phyloP scores from a whole-genome alignment of 2,329 filamentous ascomycete genomes.

The Furcasterigmium furcatum region DNA sequence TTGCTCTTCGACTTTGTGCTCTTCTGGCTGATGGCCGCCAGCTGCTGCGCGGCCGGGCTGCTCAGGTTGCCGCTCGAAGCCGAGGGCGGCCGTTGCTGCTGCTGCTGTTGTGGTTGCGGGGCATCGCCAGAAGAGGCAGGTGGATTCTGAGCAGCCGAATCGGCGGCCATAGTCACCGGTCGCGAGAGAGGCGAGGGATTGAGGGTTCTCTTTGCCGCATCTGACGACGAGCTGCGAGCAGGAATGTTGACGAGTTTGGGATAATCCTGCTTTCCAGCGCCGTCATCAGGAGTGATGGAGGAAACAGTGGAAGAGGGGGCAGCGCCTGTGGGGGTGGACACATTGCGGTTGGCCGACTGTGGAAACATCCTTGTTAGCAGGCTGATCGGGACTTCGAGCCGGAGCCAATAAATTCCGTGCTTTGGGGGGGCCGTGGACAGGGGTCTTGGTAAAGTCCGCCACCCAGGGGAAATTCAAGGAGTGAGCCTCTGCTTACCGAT shows the following conservation, averaged over 20 bases:
- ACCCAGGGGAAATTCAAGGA: slow-evolving; percentile 7
- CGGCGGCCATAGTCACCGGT: slow-evolving; percentile 60
- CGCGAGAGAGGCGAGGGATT: slow-evolving; percentile 74
- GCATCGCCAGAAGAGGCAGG: slow-evolving; percentile 26
- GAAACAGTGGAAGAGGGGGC: slow-evolving; percentile 43
- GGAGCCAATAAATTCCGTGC: slow-evolving; percentile 25
- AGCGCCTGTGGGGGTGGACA: slow-evolving; percentile 48
- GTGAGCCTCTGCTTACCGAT: slow-evolving; percentile 46
- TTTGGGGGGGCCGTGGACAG: slow-evolving; percentile 39
- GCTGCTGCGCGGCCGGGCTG: slow-evolving; percentile 78
- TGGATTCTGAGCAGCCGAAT: slow-evolving; percentile 40
- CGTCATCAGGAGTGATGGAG: slow-evolving; percentile 33
- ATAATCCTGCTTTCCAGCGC: slow-evolving; percentile 47
- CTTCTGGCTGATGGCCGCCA: slow-evolving; percentile 84
- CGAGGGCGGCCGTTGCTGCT: slow-evolving; percentile 23
- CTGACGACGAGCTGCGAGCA: slow-evolving; percentile 60
- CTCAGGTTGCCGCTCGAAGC: slow-evolving; percentile 30
- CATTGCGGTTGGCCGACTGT: slow-evolving; percentile 59
- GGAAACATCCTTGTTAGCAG: slow-evolving; percentile 43
- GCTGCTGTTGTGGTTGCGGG: slow-evolving; percentile 27
- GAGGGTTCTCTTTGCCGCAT: slow-evolving; percentile 61
- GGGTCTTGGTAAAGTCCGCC: not conserved
- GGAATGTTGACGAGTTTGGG: slow-evolving; percentile 55
- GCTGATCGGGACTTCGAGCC: slow-evolving; percentile 12
- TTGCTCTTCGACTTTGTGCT: slow-evolving; percentile 78